These are phyloP conservation scores for Lecanicillium sp. DNA, from an alignment of 2,329 filamentous ascomycete genomes.

Conservation along the genomic window DNA sequence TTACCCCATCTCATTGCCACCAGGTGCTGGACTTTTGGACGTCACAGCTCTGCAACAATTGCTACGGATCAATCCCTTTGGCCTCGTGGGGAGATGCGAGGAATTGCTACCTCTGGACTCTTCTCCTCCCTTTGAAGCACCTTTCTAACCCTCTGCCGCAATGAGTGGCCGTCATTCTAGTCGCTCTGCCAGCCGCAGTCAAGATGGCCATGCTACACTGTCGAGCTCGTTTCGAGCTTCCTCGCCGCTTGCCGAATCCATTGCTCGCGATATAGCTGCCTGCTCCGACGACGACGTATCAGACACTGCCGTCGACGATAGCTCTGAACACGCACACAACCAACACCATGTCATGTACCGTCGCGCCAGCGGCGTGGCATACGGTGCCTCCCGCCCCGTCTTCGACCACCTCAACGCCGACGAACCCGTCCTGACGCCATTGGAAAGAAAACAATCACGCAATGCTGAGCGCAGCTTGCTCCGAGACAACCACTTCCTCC, in stretches of 20 bases:
- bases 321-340: conserved; percentile 26
- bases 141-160: too few relatives aligned
- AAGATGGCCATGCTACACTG: conserved; percentile 14
- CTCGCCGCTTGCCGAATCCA: conserved; percentile 58
- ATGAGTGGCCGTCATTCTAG: conserved; percentile 8
- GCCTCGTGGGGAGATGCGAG: too few relatives aligned
- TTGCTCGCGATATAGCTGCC: conserved; percentile 59
- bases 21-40: too few relatives aligned
- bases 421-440: conserved; percentile 40
- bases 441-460: conserved; percentile 48
- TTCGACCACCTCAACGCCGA: conserved; percentile 49
- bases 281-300: conserved; percentile 48
- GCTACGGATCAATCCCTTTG: too few relatives aligned
- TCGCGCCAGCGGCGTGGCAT: conserved; percentile 68
- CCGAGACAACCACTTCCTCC: conserved; percentile 56
- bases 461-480: conserved; percentile 53
- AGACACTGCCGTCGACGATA: conserved; percentile 22
- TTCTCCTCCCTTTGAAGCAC: too few relatives aligned
- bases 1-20: too few relatives aligned
- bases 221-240: conserved; percentile 46
- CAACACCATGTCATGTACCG: conserved; percentile 54
- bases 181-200: conserved; percentile 9
- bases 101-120: not conserved
- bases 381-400: conserved; percentile 60
- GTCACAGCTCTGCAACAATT: too few relatives aligned